Evolutionary conservation across 2,329 filamentous ascomycete species (phyloP).

Genomic region (Aspergillus latus): DNA sequence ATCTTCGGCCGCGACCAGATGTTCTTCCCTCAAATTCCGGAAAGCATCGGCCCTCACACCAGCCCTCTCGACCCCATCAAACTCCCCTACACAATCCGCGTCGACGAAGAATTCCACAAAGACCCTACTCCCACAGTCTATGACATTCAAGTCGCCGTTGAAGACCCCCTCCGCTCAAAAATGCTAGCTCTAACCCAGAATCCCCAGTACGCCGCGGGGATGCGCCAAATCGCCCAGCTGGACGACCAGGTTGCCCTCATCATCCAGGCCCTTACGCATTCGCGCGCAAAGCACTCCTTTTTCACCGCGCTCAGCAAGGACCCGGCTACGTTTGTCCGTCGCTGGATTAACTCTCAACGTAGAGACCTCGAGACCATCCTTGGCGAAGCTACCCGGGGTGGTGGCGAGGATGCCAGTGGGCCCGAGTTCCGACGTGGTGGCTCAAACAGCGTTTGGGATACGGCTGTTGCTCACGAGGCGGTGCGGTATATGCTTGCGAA

Average conservation of each 20-base stretch:
- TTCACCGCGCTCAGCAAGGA: conserved; percentile 75
- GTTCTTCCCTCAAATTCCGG: conserved; percentile 80
- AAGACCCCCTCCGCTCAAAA: conserved; percentile 73
- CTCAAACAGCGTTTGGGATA: conserved; percentile 62
- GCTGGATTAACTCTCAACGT: conserved; percentile 90
- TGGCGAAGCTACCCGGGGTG: conserved; percentile 68
- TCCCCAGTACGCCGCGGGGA: conserved; percentile 66
- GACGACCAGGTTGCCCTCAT: conserved; percentile 85
- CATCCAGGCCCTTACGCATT: conserved; percentile 77
- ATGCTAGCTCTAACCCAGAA: conserved; percentile 67
- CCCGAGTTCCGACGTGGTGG: conserved; percentile 52
- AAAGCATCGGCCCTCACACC: conserved; percentile 76
- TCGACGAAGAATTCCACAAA: conserved; percentile 79
- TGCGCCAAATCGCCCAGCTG: conserved; percentile 72
- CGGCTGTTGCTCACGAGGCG: conserved; percentile 60
- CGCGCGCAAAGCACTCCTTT: conserved; percentile 89
- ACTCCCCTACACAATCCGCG: conserved; percentile 87
- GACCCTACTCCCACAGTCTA: conserved; percentile 78
- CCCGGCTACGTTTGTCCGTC: conserved; percentile 77
- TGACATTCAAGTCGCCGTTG: conserved; percentile 80
- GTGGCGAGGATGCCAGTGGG: conserved; percentile 54
- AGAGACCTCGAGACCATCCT: conserved; percentile 84
- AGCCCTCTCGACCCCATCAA: conserved; percentile 76
- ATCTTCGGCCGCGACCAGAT: conserved; percentile 73
- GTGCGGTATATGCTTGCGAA: conserved; percentile 62